These are phyloP conservation scores for Fagopyrum homotropicum DNA, from an alignment of 148 eudicot genomes.

Conservation along the genomic window DNA sequence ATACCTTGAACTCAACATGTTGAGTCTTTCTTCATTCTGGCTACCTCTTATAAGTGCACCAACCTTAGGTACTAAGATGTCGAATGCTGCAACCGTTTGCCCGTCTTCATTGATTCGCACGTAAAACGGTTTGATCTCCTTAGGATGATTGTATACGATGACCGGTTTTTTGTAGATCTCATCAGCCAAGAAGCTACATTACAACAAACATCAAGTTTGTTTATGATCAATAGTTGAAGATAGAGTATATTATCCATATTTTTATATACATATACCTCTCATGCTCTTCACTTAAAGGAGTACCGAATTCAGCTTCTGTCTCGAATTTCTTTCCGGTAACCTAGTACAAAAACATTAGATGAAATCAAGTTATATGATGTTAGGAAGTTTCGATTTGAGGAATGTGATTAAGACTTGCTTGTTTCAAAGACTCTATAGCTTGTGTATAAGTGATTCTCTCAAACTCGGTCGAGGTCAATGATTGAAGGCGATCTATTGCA, in stretches of 20 bases:
- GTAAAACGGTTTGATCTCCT: constrained; percentile 76
- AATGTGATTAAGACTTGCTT: constrained; percentile 28
- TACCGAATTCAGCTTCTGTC: constrained; percentile 43
- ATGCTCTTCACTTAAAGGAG: constrained; percentile 68
- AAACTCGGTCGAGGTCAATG: constrained; percentile 33
- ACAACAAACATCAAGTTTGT: background rate
- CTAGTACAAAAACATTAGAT: constrained; percentile 20
- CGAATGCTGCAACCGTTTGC: constrained; percentile 66
- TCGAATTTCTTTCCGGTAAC: constrained; percentile 43
- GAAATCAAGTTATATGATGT: background rate
- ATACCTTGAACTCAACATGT: constrained; percentile 47
- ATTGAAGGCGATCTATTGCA: constrained; percentile 49
- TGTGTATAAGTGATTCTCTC: constrained; percentile 65
- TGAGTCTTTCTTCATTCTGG: constrained; percentile 79
- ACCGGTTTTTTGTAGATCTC: constrained; percentile 62
- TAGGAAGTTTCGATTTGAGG: background rate
- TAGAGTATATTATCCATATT: background rate
- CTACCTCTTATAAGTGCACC: constrained; percentile 75
- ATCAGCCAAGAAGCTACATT: constrained; percentile 67
- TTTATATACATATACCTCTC: constrained; percentile 45
- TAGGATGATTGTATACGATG: constrained; percentile 61
- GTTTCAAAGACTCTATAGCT: constrained; percentile 56
- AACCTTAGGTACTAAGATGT: constrained; percentile 63
- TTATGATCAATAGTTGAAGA: background rate
- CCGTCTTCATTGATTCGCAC: constrained; percentile 44